phyloP scores from a whole-genome alignment of 2,329 filamentous ascomycete species.

The Sodiomyces alkalinus region DNA sequence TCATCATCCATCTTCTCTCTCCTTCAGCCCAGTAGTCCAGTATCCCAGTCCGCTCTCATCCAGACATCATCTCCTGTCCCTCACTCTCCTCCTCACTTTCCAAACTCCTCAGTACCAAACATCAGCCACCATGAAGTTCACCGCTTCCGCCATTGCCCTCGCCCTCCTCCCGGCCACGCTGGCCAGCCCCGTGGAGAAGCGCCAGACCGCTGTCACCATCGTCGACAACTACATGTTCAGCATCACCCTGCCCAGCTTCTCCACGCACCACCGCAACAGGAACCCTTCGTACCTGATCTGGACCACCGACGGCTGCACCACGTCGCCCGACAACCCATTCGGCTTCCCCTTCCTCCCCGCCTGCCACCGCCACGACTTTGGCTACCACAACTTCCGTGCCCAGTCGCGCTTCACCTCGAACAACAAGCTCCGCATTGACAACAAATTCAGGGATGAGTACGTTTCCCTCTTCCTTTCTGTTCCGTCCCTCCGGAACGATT shows the following conservation, averaged over 20 bases:
- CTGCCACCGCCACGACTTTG: conserved; percentile 42
- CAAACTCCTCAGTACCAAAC: neutral
- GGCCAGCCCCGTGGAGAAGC: conserved; percentile 7
- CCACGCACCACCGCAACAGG: conserved; percentile 19
- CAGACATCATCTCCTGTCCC: too few species aligned
- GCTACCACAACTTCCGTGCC: conserved; percentile 35
- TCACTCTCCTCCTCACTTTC: too few species aligned
- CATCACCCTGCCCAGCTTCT: conserved; percentile 25
- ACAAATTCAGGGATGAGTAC: conserved; percentile 31
- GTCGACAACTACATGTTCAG: conserved; percentile 33
- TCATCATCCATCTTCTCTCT: too few species aligned
- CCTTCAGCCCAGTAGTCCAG: too few species aligned
- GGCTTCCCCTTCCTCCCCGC: conserved; percentile 26
- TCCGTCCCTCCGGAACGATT: too few species aligned
- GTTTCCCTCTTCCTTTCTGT: conserved; percentile 6
- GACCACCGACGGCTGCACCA: conserved; percentile 26
- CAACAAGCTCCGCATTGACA: conserved; percentile 28
- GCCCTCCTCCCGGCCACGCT: conserved; percentile 11
- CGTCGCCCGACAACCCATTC: conserved; percentile 26
- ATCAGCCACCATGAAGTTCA: conserved; percentile 16
- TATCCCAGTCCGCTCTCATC: too few species aligned
- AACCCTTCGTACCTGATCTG: conserved; percentile 24
- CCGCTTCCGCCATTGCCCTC: conserved; percentile 9
- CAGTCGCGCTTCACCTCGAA: conserved; percentile 29
- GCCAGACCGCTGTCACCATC: conserved; percentile 12